A percentile compares a stretch with the other conserved stretches of the same genome.
Evolutionary conservation across 208 protist species (phyloP).

Genomic region (Lotmaria passim): DNA sequence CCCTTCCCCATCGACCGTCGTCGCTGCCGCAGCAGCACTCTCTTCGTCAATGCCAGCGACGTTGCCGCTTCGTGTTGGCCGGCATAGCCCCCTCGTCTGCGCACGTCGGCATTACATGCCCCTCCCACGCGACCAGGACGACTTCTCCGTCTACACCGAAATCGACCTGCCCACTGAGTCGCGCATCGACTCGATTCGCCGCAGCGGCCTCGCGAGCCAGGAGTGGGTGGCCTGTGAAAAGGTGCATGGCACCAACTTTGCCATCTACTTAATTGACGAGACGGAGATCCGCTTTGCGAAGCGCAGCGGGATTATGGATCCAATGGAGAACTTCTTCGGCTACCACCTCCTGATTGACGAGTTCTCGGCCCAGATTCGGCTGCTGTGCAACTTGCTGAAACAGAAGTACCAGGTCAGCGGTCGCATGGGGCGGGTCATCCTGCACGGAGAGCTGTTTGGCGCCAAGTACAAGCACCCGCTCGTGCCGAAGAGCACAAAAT

Average conservation of each 20-base stretch:
- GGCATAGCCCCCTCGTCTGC: background rate
- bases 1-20: background rate
- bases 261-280: constrained; percentile 80
- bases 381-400: constrained; percentile 72
- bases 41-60: constrained; percentile 8
- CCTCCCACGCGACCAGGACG: constrained; percentile 71
- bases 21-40: background rate
- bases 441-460: constrained; percentile 88
- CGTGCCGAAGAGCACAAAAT: constrained; percentile 81
- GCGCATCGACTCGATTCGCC: constrained; percentile 80
- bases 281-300: constrained; percentile 74
- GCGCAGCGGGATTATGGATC: constrained; percentile 88
- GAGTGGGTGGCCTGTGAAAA: constrained; percentile 90
- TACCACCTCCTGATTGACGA: constrained; percentile 84
- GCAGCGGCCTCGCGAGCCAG: constrained; percentile 61
- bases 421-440: constrained; percentile 71
- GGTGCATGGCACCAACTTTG: constrained; percentile 90
- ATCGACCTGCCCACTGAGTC: constrained; percentile 86
- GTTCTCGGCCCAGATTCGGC: constrained; percentile 70
- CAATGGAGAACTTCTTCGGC: constrained; percentile 91
- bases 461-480: constrained; percentile 89
- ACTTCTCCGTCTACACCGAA: constrained; percentile 83
- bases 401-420: constrained; percentile 64
- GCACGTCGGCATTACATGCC: constrained; percentile 56
- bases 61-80: background rate